phyloP scores from a whole-genome alignment of 2,329 filamentous ascomycete genomes.

The Zasmidium cellare region DNA sequence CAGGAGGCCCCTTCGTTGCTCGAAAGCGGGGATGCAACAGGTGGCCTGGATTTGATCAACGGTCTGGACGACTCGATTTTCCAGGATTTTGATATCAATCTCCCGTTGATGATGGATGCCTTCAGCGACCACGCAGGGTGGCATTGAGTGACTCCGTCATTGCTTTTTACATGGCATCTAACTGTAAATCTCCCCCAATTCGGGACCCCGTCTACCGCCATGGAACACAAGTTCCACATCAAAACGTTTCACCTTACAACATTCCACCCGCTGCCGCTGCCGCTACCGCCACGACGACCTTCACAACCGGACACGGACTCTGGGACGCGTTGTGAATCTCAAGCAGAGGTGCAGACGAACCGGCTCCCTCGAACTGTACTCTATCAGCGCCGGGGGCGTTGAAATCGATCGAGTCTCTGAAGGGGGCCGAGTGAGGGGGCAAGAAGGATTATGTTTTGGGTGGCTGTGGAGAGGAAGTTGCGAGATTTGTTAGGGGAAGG shows the following conservation, averaged over 20 bases:
- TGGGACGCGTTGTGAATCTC: not conserved
- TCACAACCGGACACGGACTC: not conserved
- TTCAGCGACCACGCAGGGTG: not conserved
- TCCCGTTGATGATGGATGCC: not conserved
- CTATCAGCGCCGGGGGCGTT: not conserved
- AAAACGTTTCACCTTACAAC: not conserved
- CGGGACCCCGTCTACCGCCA: no score
- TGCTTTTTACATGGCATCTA: no score
- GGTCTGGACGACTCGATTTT: not conserved
- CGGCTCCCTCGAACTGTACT: not conserved
- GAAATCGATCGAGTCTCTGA: not conserved
- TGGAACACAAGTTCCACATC: no score
- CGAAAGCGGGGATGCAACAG: not conserved
- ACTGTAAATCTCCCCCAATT: no score
- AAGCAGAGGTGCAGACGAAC: not conserved
- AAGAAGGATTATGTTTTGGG: slow-evolving; percentile 63
- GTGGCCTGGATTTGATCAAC: not conserved
- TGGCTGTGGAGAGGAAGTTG: slow-evolving; percentile 11
- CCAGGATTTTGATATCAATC: not conserved
- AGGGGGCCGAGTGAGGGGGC: not conserved
- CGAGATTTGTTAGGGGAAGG: slow-evolving; percentile 11
- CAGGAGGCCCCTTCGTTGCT: no score
- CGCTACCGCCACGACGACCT: not conserved
- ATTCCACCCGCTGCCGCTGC: not conserved
- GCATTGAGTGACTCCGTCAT: no score